Percentiles rank a stretch among this genome's conserved stretches.
Conservation (phyloP, 495 filamentous ascomycete genomes). For the Xylaria curta region DNA sequence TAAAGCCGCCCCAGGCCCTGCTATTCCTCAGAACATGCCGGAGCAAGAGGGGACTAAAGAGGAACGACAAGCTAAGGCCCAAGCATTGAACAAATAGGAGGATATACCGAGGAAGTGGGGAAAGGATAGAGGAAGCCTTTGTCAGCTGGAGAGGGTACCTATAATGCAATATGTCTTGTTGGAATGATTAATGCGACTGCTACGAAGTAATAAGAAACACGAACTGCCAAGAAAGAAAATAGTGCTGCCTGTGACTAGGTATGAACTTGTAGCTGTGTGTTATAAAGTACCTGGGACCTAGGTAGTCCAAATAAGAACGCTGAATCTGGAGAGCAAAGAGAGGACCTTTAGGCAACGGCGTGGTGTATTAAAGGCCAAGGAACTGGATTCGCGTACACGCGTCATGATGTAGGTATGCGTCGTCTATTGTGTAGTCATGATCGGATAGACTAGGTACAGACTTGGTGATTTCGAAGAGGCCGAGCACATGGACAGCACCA, state of each 20-base stretch:
- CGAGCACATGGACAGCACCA: neutral
- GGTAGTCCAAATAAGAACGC: neutral
- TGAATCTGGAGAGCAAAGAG: neutral
- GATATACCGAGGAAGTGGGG: neutral
- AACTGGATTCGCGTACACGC: neutral
- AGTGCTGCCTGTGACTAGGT: constrained; percentile 11
- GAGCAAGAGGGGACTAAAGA: constrained; percentile 67
- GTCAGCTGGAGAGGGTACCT: neutral
- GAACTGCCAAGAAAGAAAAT: neutral
- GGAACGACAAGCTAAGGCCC: constrained; percentile 67
- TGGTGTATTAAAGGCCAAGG: neutral
- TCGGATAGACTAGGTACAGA: neutral
- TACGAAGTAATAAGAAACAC: constrained; percentile 8
- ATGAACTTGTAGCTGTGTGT: neutral
- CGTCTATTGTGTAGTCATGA: neutral
- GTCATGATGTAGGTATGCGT: neutral
- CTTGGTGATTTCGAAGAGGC: neutral
- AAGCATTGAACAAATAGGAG: constrained; percentile 70
- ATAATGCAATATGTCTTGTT: neutral
- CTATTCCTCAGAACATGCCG: constrained; percentile 52
- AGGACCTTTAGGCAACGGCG: constrained; percentile 1
- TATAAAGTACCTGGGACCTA: neutral
- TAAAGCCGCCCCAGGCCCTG: constrained; percentile 58
- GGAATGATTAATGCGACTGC: constrained; percentile 11
- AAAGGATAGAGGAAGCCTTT: neutral